Percentiles rank a stretch among this genome's conserved stretches.
Conservation (phyloP, 75 land plant genomes). For the Ceratopteris richardii region DNA sequence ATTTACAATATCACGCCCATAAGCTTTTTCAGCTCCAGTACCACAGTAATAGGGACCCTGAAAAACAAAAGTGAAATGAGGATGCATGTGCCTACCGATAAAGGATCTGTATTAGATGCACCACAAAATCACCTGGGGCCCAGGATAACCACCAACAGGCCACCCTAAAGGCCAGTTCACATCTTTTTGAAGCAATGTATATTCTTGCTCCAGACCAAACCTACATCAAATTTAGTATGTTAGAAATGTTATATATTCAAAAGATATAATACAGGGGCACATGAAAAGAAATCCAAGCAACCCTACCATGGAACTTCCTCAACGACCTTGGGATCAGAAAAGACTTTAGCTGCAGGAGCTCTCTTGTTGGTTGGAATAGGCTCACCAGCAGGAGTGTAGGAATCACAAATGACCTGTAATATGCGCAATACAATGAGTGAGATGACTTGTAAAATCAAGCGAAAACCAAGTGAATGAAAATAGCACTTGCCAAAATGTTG, state of each 20-base stretch:
- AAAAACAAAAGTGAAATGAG: neutral
- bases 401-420: constrained; percentile 71
- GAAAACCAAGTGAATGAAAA: neutral
- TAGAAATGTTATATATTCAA: neutral
- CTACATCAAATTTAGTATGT: constrained; percentile 31
- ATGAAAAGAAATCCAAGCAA: too few relatives aligned
- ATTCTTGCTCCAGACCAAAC: constrained; percentile 91
- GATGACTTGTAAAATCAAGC: neutral
- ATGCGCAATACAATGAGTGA: neutral
- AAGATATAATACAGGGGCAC: constrained; percentile 1
- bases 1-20: constrained; percentile 65
- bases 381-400: constrained; percentile 83
- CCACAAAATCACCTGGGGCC: constrained; percentile 40
- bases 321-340: constrained; percentile 47
- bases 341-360: constrained; percentile 77
- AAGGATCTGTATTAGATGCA: neutral
- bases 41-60: constrained; percentile 78
- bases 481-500: constrained; percentile 61
- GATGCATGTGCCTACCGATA: neutral
- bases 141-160: constrained; percentile 78
- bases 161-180: constrained; percentile 84
- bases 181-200: constrained; percentile 74
- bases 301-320: constrained; percentile 75
- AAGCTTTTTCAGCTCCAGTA: constrained; percentile 72
- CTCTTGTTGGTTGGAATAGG: constrained; percentile 95